Evolutionary conservation across 331 rosid genomes (phyloP).

Genomic region (Quercus lobata): DNA sequence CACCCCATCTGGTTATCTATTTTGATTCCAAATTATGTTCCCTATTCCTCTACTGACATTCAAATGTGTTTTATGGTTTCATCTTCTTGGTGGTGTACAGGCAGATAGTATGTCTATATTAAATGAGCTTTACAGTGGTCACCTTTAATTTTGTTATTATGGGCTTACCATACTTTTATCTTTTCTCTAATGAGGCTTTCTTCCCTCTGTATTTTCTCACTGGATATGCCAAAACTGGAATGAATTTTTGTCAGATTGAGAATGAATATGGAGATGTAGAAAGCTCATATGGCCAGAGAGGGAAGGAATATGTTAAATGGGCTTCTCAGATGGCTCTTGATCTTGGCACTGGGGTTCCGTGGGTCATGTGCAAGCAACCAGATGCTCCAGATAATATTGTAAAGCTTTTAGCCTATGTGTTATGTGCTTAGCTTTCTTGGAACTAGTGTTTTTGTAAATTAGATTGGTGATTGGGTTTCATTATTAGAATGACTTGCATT

Average conservation of each 20-base stretch:
- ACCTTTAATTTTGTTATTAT: slow-evolving; percentile 3
- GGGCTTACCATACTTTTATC: slow-evolving; percentile 14
- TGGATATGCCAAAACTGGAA: slow-evolving; percentile 11
- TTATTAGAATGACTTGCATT: neutral
- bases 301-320: slow-evolving; percentile 89
- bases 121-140: slow-evolving; percentile 5
- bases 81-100: slow-evolving; percentile 7
- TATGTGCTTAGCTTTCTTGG: neutral
- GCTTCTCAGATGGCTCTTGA: slow-evolving; percentile 87
- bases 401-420: slow-evolving; percentile 18
- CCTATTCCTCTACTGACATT: slow-evolving; percentile 5
- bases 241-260: slow-evolving; percentile 67
- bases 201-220: slow-evolving; percentile 28
- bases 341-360: slow-evolving; percentile 94
- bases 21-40: neutral
- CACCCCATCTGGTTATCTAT: neutral
- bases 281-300: slow-evolving; percentile 62
- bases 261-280: slow-evolving; percentile 96
- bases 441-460: neutral
- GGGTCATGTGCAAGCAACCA: slow-evolving; percentile 97
- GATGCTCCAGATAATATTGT: slow-evolving; percentile 89
- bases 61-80: no score
- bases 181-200: slow-evolving; percentile 3
- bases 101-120: neutral
- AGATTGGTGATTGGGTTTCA: neutral